These are phyloP conservation scores for Verbascum thapsus DNA, from an alignment of 257 asterid genomes.

Conservation along the genomic window DNA sequence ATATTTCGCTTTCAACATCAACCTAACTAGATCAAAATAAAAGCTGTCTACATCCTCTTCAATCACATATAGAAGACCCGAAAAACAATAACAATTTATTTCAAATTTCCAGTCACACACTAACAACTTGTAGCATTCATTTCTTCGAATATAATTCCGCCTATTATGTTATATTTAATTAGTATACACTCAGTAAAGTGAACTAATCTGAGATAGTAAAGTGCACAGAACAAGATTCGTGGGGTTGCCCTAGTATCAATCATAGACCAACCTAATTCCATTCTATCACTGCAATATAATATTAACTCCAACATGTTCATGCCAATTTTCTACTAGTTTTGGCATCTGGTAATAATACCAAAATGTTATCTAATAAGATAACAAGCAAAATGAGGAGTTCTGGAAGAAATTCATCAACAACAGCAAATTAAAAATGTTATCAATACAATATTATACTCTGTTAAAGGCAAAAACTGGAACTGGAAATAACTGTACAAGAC, in stretches of 20 bases:
- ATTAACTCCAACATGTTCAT: conserved; percentile 28
- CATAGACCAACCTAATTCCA: conserved; percentile 34
- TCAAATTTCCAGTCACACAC: background rate
- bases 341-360: background rate
- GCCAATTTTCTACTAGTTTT: conserved; percentile 12
- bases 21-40: background rate
- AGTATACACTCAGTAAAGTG: conserved; percentile 14
- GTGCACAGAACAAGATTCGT: conserved; percentile 46
- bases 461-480: too few species aligned
- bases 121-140: background rate
- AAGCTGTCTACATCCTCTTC: too few species aligned
- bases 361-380: too few species aligned
- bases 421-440: too few species aligned
- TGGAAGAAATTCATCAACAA: too few species aligned
- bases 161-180: too few species aligned
- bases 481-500: too few species aligned
- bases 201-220: conserved; percentile 34
- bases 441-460: too few species aligned
- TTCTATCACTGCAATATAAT: conserved; percentile 16
- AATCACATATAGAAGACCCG: too few species aligned
- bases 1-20: conserved; percentile 20
- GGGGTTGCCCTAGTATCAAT: conserved; percentile 51
- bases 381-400: too few species aligned
- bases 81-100: background rate
- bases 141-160: background rate